phyloP scores from a whole-genome alignment of 2,329 filamentous ascomycete species.

The Ceratocystis destructans region DNA sequence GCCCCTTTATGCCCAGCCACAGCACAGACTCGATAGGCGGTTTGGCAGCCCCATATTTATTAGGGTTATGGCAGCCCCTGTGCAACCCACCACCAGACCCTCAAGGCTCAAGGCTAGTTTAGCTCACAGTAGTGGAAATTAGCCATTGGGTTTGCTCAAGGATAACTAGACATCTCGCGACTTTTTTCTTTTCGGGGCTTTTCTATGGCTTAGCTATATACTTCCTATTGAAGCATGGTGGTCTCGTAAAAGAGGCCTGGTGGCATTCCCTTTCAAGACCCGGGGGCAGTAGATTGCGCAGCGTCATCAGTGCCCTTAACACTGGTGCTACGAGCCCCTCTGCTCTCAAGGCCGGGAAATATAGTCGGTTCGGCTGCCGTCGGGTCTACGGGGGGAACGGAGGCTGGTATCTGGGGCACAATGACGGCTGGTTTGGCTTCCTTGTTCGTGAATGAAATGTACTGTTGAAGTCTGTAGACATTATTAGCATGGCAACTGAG shows the following conservation, averaged over 20 bases:
- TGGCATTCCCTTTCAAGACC: not conserved
- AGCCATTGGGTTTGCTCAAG: no score
- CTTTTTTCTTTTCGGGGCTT: not conserved
- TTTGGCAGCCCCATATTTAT: not conserved
- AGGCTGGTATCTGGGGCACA: not conserved
- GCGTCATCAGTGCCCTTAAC: conserved; percentile 18
- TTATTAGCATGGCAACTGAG: not conserved
- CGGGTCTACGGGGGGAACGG: not conserved
- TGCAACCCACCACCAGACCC: no score
- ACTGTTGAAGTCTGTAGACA: conserved; percentile 16
- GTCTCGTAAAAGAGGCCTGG: not conserved
- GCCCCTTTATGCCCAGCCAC: conserved; percentile 8
- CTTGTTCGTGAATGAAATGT: conserved; percentile 17
- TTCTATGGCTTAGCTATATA: not conserved
- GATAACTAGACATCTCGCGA: no score
- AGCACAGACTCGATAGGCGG: not conserved
- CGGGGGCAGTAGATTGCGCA: not conserved
- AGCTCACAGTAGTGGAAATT: no score
- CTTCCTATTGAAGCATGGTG: not conserved
- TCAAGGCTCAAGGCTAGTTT: no score
- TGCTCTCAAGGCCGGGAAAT: conserved; percentile 55
- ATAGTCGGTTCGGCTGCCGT: conserved; percentile 44
- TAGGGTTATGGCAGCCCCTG: not conserved
- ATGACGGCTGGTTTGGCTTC: not conserved
- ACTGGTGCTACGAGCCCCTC: conserved; percentile 34